Evolutionary conservation across 106 monocot species (phyloP).

Genomic region (Dendrobium huoshanense): DNA sequence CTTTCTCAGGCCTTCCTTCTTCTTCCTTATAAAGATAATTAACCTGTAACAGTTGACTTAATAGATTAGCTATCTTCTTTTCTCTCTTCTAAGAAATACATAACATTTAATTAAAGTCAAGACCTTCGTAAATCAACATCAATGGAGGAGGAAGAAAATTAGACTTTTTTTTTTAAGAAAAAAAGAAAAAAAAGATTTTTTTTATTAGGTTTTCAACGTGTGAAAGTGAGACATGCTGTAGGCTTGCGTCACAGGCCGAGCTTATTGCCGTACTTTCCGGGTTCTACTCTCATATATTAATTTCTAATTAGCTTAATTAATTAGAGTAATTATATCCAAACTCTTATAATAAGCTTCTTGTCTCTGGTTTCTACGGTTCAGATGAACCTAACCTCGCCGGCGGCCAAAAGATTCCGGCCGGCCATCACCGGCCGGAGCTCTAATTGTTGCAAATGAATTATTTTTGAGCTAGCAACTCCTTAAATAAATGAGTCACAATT

Average conservation of each 20-base stretch:
- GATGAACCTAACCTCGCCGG: too few relatives aligned
- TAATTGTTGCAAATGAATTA: too few relatives aligned
- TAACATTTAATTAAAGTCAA: constrained; percentile 1
- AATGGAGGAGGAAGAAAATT: background rate
- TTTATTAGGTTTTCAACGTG: background rate
- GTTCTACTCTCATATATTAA: background rate
- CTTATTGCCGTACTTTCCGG: constrained; percentile 1
- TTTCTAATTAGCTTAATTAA: too few relatives aligned
- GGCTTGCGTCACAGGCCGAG: background rate
- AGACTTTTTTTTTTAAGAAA: background rate
- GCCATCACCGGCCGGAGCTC: too few relatives aligned
- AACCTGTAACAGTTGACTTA: constrained; percentile 5
- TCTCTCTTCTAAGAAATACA: background rate
- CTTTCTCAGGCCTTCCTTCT: background rate
- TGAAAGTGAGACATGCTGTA: background rate
- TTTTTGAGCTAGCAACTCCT: too few relatives aligned
- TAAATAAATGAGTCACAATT: too few relatives aligned
- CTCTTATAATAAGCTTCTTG: too few relatives aligned
- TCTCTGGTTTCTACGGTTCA: too few relatives aligned
- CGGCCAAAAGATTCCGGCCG: too few relatives aligned
- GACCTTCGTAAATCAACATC: background rate
- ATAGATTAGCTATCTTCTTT: background rate
- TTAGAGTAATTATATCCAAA: too few relatives aligned
- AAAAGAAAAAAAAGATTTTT: background rate
- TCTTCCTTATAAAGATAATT: background rate